Conservation (phyloP, 2,329 filamentous ascomycete species). For the Purpureocillium lavendulum region DNA sequence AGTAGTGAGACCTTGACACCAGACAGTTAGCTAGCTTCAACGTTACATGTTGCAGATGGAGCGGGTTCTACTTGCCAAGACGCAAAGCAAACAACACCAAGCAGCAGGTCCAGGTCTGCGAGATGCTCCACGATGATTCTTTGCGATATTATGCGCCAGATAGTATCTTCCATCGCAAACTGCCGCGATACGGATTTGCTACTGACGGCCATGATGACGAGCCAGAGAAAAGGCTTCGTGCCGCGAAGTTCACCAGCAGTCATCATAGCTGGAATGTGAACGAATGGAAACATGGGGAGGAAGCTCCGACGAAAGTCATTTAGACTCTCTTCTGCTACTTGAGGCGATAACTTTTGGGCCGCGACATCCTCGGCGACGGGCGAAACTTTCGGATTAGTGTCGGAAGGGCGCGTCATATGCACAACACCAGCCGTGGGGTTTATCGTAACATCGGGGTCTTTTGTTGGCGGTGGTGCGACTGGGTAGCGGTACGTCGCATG, state of each 20-base stretch:
- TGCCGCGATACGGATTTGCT: conserved; percentile 13
- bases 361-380: too few species aligned
- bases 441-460: too few species aligned
- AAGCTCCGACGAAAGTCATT: conserved; percentile 7
- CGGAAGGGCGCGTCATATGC: too few species aligned
- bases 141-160: conserved; percentile 16
- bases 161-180: conserved; percentile 11
- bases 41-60: conserved; percentile 2
- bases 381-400: too few species aligned
- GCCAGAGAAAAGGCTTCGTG: conserved; percentile 28
- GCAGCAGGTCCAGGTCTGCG: conserved; percentile 18
- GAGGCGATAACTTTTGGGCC: too few species aligned
- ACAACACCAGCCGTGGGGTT: too few species aligned
- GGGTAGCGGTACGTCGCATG: too few species aligned
- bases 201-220: conserved; percentile 25
- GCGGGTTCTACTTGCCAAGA: conserved; percentile 13
- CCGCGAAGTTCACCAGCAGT: conserved; percentile 15
- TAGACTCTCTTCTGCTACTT: conserved; percentile 6
- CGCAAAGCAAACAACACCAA: conserved; percentile 17
- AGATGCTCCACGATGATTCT: conserved; percentile 15
- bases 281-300: conserved; percentile 16
- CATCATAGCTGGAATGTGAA: conserved; percentile 12
- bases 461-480: too few species aligned
- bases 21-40: conserved; percentile 11
- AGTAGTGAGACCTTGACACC: conserved; percentile 10